Conservation (phyloP, 192 early-diverging fungal species). For the Oehlia diaphana region DNA sequence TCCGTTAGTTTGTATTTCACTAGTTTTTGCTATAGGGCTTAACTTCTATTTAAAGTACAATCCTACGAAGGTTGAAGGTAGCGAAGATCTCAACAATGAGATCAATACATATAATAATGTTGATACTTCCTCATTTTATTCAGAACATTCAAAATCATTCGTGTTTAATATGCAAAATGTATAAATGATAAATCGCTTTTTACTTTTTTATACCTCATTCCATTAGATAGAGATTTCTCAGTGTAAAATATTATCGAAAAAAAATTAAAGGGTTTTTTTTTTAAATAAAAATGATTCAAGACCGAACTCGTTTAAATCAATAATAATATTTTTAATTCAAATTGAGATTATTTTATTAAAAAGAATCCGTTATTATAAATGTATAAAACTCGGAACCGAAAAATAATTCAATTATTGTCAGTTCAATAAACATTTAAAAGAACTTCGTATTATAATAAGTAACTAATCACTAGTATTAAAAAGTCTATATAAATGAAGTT, state of each 20-base stretch:
- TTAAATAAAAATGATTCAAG: too few species aligned
- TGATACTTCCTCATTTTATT: neutral
- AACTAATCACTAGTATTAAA: neutral
- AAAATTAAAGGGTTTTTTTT: too few species aligned
- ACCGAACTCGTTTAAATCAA: too few species aligned
- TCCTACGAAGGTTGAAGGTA: slow-evolving; percentile 13
- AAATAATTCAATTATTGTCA: neutral
- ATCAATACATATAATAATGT: neutral
- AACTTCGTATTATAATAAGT: neutral
- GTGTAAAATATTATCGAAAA: too few species aligned
- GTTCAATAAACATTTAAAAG: neutral
- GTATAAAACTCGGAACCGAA: neutral
- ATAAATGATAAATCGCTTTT: neutral
- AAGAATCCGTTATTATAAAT: too few species aligned
- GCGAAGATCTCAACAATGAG: neutral
- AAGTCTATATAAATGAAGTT: neutral
- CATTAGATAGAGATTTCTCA: too few species aligned
- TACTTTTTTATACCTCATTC: neutral
- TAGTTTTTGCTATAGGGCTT: slow-evolving; percentile 56
- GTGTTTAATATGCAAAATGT: neutral
- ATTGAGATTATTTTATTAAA: too few species aligned
- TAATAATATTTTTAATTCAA: too few species aligned
- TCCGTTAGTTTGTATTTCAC: slow-evolving; percentile 64
- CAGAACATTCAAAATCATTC: neutral
- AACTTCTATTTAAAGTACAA: slow-evolving; percentile 53